phyloP scores from a whole-genome alignment of 306 rosid genomes.

The Vigna unguiculata region DNA sequence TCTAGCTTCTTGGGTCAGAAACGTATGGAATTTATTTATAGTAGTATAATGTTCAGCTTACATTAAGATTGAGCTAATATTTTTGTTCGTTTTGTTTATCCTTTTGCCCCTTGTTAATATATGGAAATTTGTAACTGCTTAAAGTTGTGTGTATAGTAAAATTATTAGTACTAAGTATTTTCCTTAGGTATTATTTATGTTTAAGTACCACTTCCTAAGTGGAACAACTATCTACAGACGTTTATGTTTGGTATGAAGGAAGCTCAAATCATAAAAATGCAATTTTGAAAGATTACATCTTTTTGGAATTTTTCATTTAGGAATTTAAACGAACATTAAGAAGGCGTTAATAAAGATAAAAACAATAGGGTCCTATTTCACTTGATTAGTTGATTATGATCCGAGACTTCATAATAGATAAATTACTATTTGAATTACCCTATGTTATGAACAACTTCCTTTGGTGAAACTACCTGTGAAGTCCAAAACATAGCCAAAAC shows the following conservation, averaged over 20 bases:
- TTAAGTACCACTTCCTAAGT: neutral
- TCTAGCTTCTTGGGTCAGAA: neutral
- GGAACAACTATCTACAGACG: neutral
- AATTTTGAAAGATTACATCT: too few species aligned
- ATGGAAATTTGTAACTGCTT: too few species aligned
- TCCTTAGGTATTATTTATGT: neutral
- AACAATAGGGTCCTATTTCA: neutral
- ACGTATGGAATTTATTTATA: constrained; percentile 4
- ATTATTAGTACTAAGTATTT: neutral
- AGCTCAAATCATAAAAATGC: neutral
- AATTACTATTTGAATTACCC: too few species aligned
- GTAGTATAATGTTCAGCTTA: neutral
- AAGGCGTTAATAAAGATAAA: neutral
- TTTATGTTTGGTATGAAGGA: neutral
- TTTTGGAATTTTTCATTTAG: neutral
- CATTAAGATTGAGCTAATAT: neutral
- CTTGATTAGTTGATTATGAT: neutral
- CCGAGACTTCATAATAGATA: neutral
- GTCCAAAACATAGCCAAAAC: neutral
- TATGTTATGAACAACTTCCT: neutral
- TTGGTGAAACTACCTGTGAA: neutral
- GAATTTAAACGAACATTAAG: neutral
- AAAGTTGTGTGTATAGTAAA: neutral
- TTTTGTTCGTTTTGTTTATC: neutral
- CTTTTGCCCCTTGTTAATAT: neutral